Evolutionary conservation across 495 filamentous ascomycete genomes (phyloP).

Genomic region (Aspergillus avenaceus): DNA sequence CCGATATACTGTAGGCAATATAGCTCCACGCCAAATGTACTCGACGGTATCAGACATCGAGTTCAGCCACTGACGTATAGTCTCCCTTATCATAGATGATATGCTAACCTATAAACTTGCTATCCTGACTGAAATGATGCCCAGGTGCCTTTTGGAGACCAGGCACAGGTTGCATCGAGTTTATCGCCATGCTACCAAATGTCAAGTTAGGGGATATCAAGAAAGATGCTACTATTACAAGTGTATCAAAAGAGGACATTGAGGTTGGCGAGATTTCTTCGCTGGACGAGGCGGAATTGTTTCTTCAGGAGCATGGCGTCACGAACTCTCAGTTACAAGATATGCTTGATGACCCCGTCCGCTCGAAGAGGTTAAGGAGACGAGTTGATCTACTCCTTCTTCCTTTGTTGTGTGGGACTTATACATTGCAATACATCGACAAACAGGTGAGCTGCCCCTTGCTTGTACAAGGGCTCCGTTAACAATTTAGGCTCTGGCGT

Average conservation of each 20-base stretch:
- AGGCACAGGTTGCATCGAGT: not conserved
- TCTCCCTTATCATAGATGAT: too few species aligned
- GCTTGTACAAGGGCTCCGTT: not conserved
- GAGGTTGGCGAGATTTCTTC: conserved; percentile 24
- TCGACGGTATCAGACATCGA: too few species aligned
- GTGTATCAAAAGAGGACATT: conserved; percentile 14
- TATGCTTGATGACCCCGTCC: conserved; percentile 6
- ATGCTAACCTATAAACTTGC: not conserved
- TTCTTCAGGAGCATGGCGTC: conserved; percentile 28
- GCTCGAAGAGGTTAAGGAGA: conserved; percentile 6
- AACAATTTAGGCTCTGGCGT: conserved; percentile 22
- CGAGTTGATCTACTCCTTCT: conserved; percentile 42
- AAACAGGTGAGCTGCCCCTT: conserved; percentile 13
- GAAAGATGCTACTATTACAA: not conserved
- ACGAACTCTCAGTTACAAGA: conserved; percentile 13
- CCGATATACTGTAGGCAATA: too few species aligned
- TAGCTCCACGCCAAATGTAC: too few species aligned
- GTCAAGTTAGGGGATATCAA: not conserved
- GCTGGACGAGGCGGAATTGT: conserved; percentile 31
- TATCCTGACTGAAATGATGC: not conserved
- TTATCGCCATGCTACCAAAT: not conserved
- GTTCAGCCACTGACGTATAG: too few species aligned
- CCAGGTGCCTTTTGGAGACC: not conserved
- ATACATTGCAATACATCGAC: conserved; percentile 40
- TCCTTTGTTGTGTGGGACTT: conserved; percentile 48